Percentiles rank a stretch among this genome's conserved stretches.
phyloP scores from a whole-genome alignment of 352 stramenopile species.

The Elongisporangium anandrum region DNA sequence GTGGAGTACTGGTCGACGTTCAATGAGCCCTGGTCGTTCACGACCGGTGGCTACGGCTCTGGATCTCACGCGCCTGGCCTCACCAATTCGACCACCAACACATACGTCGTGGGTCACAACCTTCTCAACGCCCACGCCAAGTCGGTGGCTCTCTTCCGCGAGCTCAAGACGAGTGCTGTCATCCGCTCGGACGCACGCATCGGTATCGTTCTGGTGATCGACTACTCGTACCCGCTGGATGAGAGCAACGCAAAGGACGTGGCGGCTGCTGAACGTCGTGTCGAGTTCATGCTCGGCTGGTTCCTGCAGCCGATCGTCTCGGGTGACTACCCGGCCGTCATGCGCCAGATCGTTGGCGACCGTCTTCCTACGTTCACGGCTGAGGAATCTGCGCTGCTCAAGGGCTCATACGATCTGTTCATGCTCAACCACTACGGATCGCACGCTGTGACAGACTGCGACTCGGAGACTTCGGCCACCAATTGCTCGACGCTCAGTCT shows the following conservation, averaged over 20 bases:
- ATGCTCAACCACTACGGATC: constrained; percentile 91
- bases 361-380: constrained; percentile 84
- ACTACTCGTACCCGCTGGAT: constrained; percentile 66
- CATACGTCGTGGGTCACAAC: constrained; percentile 60
- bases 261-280: constrained; percentile 56
- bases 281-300: constrained; percentile 84
- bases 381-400: constrained; percentile 48
- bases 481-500: constrained; percentile 21
- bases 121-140: constrained; percentile 84
- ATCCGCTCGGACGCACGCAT: constrained; percentile 51
- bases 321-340: constrained; percentile 86
- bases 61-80: constrained; percentile 16
- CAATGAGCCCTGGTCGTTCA: too few species aligned
- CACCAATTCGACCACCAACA: constrained; percentile 18
- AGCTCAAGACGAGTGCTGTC: constrained; percentile 6
- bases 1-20: too few species aligned
- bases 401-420: constrained; percentile 84
- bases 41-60: too few species aligned
- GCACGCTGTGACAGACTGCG: constrained; percentile 37
- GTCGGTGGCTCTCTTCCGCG: constrained; percentile 73
- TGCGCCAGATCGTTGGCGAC: constrained; percentile 64
- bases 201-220: constrained; percentile 83
- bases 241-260: constrained; percentile 23
- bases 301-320: too few species aligned
- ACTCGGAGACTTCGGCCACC: constrained; percentile 18